Evolutionary conservation across 176 grass and related monocot genomes (phyloP), one percentile per base, ranked within the genome.

Genomic region (Eremochloa ophiuroides): DNA sequence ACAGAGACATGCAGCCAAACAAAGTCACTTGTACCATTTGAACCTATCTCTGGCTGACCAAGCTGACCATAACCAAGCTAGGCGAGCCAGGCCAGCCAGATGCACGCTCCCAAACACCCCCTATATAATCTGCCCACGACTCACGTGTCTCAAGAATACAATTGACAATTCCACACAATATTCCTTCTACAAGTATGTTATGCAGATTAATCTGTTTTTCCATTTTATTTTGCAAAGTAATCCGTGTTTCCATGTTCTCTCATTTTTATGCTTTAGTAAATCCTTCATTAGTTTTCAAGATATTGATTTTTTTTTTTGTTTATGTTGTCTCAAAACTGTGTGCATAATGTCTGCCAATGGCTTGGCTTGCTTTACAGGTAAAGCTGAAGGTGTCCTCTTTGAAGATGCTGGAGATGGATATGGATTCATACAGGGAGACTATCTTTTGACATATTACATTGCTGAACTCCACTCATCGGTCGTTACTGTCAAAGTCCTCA

Each of bases 401-500:
- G 94, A 97, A 86, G 94, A 97, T 70, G 85, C 85, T 86, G 94
- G 89, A 51, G 91, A 97, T 77, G 94, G 94, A 73, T 94, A 94
- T 31, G 82, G 61, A 6, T 97, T 90, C 83, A 92, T 70, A 59
- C 59, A 90, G 34, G 94, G 91, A 30, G 47, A 85, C 46, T 94
- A 91, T 80, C 85, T 97, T 47, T 83, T 97, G 69, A 92, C 91
- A 82, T 86, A 92, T 68, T 97, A 94, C 88, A 44, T 81, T 59
- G 94, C 94, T n/a, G 89, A 94, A 73, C 74, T 79, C 39, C 53
- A 81, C 81, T 92, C 87, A 55, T 83, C 85, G 33, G 69, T 85
- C 65, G 68, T 97, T 79, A 86, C 83, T 38, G 76, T 94, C 40
- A 92, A 90, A 79, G 80, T 94, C 18, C 59, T 42, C 4, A 92